These are phyloP conservation scores for Penicillium sp. DNA, from an alignment of 2,329 filamentous ascomycete species.

Conservation along the genomic window DNA sequence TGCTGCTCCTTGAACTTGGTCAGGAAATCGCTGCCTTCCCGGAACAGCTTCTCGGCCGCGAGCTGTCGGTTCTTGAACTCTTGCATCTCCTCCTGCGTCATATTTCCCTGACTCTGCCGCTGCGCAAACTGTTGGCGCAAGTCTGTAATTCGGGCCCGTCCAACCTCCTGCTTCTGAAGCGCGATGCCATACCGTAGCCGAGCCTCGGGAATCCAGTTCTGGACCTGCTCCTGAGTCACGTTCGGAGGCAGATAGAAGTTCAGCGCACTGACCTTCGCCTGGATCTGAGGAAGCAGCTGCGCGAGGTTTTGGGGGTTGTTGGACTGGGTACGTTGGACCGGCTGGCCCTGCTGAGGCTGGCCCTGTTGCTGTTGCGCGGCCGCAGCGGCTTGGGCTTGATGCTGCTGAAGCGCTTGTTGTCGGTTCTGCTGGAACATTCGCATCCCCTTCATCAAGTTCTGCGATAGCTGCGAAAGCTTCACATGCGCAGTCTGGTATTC, in stretches of 20 bases:
- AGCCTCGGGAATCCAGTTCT: slow-evolving; percentile 50
- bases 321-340: slow-evolving; percentile 34
- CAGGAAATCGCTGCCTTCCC: slow-evolving; percentile 50
- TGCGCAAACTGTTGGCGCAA: slow-evolving; percentile 42
- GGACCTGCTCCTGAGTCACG: slow-evolving; percentile 45
- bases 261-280: slow-evolving; percentile 48
- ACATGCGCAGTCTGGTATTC: slow-evolving; percentile 54
- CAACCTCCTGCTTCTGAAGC: slow-evolving; percentile 51
- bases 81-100: slow-evolving; percentile 46
- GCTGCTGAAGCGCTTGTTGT: slow-evolving; percentile 31
- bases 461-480: slow-evolving; percentile 54
- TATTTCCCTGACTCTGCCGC: slow-evolving; percentile 41
- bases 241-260: slow-evolving; percentile 49
- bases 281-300: slow-evolving; percentile 49
- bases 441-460: slow-evolving; percentile 55
- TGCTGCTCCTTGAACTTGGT: slow-evolving; percentile 53
- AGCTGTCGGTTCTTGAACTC: slow-evolving; percentile 46
- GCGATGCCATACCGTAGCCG: slow-evolving; percentile 50
- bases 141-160: slow-evolving; percentile 46
- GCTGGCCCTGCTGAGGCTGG: slow-evolving; percentile 24
- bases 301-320: slow-evolving; percentile 43
- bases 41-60: slow-evolving; percentile 42
- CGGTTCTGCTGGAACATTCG: slow-evolving; percentile 48
- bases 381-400: slow-evolving; percentile 8
- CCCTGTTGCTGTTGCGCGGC: slow-evolving; percentile 24